Evolutionary conservation across 331 rosid genomes (phyloP).

Genomic region (Prunus yedoensis): DNA sequence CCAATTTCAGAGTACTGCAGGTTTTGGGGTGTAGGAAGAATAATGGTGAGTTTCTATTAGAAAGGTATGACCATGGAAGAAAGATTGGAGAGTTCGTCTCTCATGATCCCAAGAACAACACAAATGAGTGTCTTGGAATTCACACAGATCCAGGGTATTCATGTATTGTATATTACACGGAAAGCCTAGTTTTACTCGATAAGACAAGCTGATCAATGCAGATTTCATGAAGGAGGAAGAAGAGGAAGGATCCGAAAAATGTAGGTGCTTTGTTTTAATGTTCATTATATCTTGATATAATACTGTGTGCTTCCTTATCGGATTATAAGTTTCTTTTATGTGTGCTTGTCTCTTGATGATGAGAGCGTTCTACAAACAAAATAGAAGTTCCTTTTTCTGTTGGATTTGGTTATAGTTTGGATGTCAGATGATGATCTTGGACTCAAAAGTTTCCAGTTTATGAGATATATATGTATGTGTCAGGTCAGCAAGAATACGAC

Average conservation of each 20-base stretch:
- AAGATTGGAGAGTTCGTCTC: slow-evolving; percentile 3
- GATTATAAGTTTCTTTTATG: too few species aligned
- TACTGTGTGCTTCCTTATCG: too few species aligned
- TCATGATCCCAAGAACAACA: slow-evolving; percentile 3
- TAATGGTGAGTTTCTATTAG: slow-evolving; percentile 8
- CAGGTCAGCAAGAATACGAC: too few species aligned
- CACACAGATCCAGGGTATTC: slow-evolving; percentile 15
- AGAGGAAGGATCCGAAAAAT: not conserved
- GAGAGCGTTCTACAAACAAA: too few species aligned
- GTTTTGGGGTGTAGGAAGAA: slow-evolving; percentile 2
- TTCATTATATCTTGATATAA: too few species aligned
- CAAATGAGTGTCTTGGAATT: slow-evolving; percentile 7
- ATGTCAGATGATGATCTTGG: too few species aligned
- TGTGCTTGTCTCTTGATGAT: too few species aligned
- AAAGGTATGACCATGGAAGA: not conserved
- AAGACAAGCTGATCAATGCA: not conserved
- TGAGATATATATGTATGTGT: too few species aligned
- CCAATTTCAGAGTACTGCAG: not conserved
- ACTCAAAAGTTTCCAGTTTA: too few species aligned
- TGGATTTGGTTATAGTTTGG: too few species aligned
- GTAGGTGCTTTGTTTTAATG: not conserved
- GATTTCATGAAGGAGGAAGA: not conserved
- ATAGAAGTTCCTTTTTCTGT: too few species aligned
- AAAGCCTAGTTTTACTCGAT: slow-evolving; percentile 10
- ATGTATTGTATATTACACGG: not conserved